Conservation (phyloP, 2,329 filamentous ascomycete genomes). For the Aspergillus sp. region DNA sequence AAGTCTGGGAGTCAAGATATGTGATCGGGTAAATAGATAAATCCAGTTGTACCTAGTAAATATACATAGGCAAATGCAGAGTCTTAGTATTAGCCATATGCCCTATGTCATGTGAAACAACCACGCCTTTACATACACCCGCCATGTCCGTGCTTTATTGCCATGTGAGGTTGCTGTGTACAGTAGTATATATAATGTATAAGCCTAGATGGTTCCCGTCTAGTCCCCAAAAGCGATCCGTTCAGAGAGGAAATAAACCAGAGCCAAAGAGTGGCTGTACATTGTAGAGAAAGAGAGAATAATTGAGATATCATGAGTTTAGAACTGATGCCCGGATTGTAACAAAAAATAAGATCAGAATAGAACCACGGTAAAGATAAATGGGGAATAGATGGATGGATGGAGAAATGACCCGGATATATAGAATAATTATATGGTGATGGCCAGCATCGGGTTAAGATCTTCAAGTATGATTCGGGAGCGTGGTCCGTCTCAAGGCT, state of each 20-base stretch:
- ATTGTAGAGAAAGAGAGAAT: not conserved
- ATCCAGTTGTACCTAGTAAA: not conserved
- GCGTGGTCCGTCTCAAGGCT: not conserved
- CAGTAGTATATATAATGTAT: not conserved
- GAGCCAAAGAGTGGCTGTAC: not conserved
- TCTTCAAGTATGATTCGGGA: not conserved
- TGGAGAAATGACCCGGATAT: not conserved
- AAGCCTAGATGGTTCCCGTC: not conserved
- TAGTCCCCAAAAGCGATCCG: not conserved
- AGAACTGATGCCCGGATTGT: not conserved
- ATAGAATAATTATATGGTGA: not conserved
- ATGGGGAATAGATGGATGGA: not conserved
- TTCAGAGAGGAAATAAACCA: not conserved
- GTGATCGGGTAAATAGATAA: not conserved
- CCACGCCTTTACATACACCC: not conserved
- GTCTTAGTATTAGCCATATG: not conserved
- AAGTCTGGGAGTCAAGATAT: not conserved
- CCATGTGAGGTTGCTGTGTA: not conserved
- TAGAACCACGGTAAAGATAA: not conserved
- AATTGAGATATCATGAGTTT: not conserved
- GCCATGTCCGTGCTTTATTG: not conserved
- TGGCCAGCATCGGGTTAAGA: slow-evolving; percentile 15
- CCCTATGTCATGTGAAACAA: not conserved
- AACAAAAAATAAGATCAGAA: not conserved
- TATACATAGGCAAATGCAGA: not conserved